Conservation (phyloP, 163 green algal genomes). For the Prototheca wickerhamii region DNA sequence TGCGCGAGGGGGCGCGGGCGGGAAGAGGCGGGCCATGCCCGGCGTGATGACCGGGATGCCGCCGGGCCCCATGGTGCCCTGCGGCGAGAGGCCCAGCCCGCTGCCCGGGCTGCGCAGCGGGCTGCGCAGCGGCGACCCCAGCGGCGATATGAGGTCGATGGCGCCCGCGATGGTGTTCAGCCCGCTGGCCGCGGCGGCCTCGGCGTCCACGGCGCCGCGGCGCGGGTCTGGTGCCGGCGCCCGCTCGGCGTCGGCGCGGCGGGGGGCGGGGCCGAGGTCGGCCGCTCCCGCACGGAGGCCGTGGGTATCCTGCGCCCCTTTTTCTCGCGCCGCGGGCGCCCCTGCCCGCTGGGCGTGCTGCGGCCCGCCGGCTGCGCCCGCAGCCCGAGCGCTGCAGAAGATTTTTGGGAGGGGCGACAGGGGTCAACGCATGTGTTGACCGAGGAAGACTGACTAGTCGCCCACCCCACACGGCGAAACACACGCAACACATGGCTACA, state of each 20-base stretch:
- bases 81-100: no score
- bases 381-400: not conserved
- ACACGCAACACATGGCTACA: no score
- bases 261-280: not conserved
- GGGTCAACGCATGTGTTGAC: no score
- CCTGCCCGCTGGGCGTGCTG: not conserved
- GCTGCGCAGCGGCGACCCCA: not conserved
- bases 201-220: not conserved
- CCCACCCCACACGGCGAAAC: no score
- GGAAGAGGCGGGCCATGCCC: not conserved
- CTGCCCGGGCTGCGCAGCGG: not conserved
- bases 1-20: not conserved
- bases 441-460: no score
- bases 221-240: not conserved
- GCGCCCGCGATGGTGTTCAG: constrained; percentile 2
- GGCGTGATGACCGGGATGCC: not conserved
- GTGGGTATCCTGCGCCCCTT: not conserved
- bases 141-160: constrained; percentile 4
- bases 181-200: not conserved
- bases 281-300: no score
- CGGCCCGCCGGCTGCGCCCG: not conserved
- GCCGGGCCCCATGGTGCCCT: not conserved
- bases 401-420: not conserved
- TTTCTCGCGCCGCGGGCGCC: not conserved
- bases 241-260: not conserved